Evolutionary conservation across 2,329 filamentous ascomycete genomes (phyloP), one percentile per base, ranked within the genome.

Genomic region (Fusarium sp.): DNA sequence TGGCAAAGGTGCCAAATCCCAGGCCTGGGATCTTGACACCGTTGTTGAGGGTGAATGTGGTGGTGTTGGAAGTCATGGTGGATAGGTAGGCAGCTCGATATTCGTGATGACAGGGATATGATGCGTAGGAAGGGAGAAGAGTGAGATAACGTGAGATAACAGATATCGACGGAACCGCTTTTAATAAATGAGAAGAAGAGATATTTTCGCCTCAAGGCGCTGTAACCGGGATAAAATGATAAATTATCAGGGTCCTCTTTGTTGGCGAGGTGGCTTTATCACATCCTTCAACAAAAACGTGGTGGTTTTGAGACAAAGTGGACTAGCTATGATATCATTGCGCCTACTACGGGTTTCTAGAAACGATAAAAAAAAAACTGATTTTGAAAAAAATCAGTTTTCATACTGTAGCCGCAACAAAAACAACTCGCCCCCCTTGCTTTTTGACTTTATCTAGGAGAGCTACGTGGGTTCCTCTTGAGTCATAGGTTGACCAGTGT

Each of bases 1-100:
- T 93, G 80, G 90, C 88, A 78, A 91, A 92, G 75, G 90, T 92
- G 75, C 90, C 90, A 77, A 92, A 92, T 30, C 90, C 90, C 35
- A 92, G 83, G 57, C 86, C 90, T 70, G 90, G 90, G 74, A 92
- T 90, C 79, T 86, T 86, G 68, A 92, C 88, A 67, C 85, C 85
- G 72, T 87, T 87, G 82, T 85, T 86, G 69, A 87, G 82, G 45
- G 83, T 86, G 76, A 85, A 86, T 4, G 79, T 83, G 56, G 72
- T 76, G 63, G 79, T 80, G 70, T 80, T 79, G 63, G 77, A 76
- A 45, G 70, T 54, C 74, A 75, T 76, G 56, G 52, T 58, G 52
- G 52, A 57, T 38, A 47, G 33, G 22, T 35, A 32, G 50, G 17
- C 10, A 27, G 52, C 20, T 47, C 43, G 30, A 37, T 57, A 54